Percentiles rank a stretch among this genome's conserved stretches.
phyloP scores from a whole-genome alignment of 2,329 filamentous ascomycete species.

The Leptographium lundbergii region DNA sequence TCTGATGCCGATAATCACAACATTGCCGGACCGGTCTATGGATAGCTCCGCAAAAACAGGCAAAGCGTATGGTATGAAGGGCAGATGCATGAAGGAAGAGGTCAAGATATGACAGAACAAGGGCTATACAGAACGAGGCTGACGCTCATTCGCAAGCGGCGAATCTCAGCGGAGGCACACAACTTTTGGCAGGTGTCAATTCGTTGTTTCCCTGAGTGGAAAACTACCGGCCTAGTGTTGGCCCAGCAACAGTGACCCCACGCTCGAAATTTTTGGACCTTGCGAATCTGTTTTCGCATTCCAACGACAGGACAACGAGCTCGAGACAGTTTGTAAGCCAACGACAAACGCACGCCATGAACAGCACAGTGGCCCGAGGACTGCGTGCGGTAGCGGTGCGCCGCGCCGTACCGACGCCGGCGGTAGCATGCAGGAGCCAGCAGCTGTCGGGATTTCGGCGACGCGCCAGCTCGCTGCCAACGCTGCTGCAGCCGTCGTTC shows the following conservation, averaged over 20 bases:
- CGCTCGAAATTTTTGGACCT: constrained; percentile 1
- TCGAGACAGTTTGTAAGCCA: neutral
- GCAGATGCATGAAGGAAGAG: neutral
- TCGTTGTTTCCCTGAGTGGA: constrained; percentile 7
- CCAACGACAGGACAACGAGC: too few relatives aligned
- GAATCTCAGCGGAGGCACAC: neutral
- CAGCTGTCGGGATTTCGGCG: neutral
- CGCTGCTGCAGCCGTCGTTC: constrained; percentile 32
- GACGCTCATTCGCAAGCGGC: neutral
- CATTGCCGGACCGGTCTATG: constrained; percentile 16
- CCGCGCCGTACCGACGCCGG: neutral
- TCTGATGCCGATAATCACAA: constrained; percentile 21
- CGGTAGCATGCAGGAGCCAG: neutral
- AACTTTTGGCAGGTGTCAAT: neutral
- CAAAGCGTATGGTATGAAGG: neutral
- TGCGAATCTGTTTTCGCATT: neutral
- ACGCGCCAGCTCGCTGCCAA: constrained; percentile 14
- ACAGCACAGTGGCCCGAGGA: neutral
- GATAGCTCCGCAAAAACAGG: constrained; percentile 13
- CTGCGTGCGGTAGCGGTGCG: neutral
- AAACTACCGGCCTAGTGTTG: constrained; percentile 10
- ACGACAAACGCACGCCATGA: neutral
- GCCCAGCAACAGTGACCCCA: constrained; percentile 6
- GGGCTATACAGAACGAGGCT: neutral
- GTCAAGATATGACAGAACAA: neutral